Conservation (phyloP, 225 moss, liverwort and hornwort species). For the Bryum argenteum region DNA sequence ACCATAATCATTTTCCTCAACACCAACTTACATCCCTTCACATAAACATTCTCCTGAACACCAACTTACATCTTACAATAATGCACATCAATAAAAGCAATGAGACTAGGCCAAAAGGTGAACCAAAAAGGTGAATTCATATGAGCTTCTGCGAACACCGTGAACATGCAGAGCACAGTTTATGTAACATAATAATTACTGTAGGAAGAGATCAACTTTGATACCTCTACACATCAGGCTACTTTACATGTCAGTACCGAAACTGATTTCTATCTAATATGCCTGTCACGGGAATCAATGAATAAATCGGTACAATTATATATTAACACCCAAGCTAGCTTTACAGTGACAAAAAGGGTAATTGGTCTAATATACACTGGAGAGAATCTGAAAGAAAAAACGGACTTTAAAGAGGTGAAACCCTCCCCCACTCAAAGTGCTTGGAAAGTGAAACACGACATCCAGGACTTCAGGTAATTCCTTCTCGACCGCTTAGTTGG, state of each 20-base stretch:
- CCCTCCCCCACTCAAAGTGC: constrained; percentile 1
- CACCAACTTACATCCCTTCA: too few relatives aligned
- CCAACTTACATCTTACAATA: too few relatives aligned
- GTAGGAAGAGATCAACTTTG: constrained; percentile 13
- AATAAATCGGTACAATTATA: constrained; percentile 35
- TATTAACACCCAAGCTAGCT: too few relatives aligned
- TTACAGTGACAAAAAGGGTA: constrained; percentile 31
- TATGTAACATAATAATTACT: too few relatives aligned
- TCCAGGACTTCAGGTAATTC: not conserved
- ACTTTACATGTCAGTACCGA: constrained; percentile 23
- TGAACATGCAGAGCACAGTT: too few relatives aligned
- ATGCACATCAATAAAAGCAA: too few relatives aligned
- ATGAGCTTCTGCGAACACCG: too few relatives aligned
- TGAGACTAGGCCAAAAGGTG: too few relatives aligned
- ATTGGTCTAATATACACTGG: constrained; percentile 29
- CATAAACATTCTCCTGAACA: too few relatives aligned
- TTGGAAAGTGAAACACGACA: constrained; percentile 15
- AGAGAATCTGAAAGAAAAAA: constrained; percentile 2
- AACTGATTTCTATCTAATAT: constrained; percentile 12
- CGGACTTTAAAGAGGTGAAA: constrained; percentile 8
- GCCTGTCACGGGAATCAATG: constrained; percentile 31
- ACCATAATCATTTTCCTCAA: too few relatives aligned
- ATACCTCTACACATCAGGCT: constrained; percentile 12
- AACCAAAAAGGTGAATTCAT: too few relatives aligned
- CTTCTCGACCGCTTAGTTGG: constrained; percentile 2